Evolutionary conservation across 2,329 filamentous ascomycete genomes (phyloP).

Genomic region (Sporothrix pseudoabietina): DNA sequence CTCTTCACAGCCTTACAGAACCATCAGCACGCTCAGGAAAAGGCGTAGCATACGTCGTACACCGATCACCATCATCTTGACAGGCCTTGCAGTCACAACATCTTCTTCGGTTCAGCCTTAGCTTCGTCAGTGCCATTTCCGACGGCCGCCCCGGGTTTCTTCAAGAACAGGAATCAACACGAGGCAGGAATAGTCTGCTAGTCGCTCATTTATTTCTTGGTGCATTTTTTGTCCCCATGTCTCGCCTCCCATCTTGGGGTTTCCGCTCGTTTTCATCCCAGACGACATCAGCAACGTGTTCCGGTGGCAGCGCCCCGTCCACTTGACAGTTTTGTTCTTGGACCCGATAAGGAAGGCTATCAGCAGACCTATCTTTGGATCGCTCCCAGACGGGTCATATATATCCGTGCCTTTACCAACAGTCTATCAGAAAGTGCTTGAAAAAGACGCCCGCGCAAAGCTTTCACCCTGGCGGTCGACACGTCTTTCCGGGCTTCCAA

Average conservation of each 20-base stretch:
- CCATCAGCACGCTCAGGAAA: neutral
- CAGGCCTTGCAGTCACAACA: neutral
- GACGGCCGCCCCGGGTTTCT: neutral
- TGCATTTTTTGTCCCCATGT: neutral
- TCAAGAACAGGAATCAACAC: neutral
- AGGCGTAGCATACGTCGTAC: neutral
- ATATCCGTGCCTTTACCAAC: neutral
- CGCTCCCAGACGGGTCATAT: neutral
- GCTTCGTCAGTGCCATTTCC: neutral
- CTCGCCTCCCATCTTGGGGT: neutral
- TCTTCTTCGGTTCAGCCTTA: neutral
- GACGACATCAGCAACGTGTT: neutral
- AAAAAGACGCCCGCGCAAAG: neutral
- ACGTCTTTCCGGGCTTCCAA: conserved; percentile 34
- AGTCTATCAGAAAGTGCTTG: neutral
- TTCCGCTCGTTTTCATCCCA: conserved; percentile 7
- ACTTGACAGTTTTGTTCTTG: neutral
- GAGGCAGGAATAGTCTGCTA: neutral
- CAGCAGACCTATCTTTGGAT: neutral
- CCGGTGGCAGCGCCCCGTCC: neutral
- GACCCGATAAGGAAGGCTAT: neutral
- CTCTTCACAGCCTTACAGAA: neutral
- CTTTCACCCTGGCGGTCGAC: conserved; percentile 38
- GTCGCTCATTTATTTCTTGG: neutral
- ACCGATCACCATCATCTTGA: neutral